Percentiles rank a stretch among this genome's conserved stretches.
Conservation (phyloP, 768 basidiomycete species). For the Lentinula boryana region DNA sequence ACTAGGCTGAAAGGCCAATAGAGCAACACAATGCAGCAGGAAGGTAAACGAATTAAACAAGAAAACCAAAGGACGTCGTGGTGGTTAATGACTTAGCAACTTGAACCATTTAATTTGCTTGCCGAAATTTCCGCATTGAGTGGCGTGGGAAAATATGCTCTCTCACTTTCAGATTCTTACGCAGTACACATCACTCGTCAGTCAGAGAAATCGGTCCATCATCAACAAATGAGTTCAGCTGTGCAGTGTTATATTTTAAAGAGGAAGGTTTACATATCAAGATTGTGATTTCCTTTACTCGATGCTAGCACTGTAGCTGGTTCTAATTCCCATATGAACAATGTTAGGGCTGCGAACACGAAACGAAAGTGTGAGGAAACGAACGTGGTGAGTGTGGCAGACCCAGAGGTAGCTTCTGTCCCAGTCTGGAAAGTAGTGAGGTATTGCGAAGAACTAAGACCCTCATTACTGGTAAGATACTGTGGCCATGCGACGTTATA, state of each 20-base stretch:
- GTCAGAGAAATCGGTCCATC: too few relatives aligned
- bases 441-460: slow-evolving; percentile 46
- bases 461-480: slow-evolving; percentile 44
- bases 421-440: slow-evolving; percentile 56
- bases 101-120: neutral
- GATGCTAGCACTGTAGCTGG: neutral
- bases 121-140: neutral
- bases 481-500: slow-evolving; percentile 16
- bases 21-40: neutral
- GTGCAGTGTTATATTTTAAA: too few relatives aligned
- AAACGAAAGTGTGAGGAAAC: slow-evolving; percentile 12
- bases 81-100: slow-evolving; percentile 4
- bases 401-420: slow-evolving; percentile 57
- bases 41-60: neutral
- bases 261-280: too few relatives aligned
- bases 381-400: slow-evolving; percentile 48
- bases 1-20: neutral
- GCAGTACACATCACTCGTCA: too few relatives aligned
- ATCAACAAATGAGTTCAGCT: too few relatives aligned
- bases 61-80: slow-evolving; percentile 2
- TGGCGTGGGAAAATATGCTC: neutral
- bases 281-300: neutral
- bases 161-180: too few relatives aligned
- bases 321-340: neutral
- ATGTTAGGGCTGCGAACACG: neutral